Conservation (phyloP, 1,139 yeast genomes). For the Pichia sp. region DNA sequence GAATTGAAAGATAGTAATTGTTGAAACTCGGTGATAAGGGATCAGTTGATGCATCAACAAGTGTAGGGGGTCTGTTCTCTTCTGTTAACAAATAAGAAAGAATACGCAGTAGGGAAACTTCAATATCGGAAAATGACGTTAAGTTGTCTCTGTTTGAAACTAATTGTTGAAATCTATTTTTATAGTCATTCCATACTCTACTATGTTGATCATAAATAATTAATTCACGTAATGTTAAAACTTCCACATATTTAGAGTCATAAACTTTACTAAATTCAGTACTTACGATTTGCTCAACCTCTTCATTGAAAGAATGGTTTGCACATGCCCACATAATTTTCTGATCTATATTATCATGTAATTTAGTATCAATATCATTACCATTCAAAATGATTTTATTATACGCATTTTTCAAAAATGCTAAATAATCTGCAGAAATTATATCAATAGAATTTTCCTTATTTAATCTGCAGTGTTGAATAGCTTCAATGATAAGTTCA, state of each 20-base stretch:
- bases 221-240: conserved; percentile 31
- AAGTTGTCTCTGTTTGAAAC: background rate
- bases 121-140: conserved; percentile 17
- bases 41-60: conserved; percentile 12
- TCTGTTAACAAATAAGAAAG: conserved; percentile 13
- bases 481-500: conserved; percentile 3
- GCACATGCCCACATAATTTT: conserved; percentile 44
- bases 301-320: conserved; percentile 24
- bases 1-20: conserved; percentile 19
- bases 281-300: background rate
- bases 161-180: conserved; percentile 13
- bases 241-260: conserved; percentile 20
- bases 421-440: conserved; percentile 2
- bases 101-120: conserved; percentile 19
- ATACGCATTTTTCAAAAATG: conserved; percentile 7
- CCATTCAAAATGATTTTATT: background rate
- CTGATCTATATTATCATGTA: conserved; percentile 45
- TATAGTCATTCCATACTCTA: conserved; percentile 14
- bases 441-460: conserved; percentile 1
- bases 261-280: conserved; percentile 4
- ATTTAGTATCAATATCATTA: conserved; percentile 15
- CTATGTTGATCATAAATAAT: conserved; percentile 24
- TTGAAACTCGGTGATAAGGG: conserved; percentile 19
- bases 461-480: conserved; percentile 9
- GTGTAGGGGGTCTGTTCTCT: background rate